Conservation (phyloP, 129 eudicot species). For the Pseudognaphalium luteoalbum region DNA sequence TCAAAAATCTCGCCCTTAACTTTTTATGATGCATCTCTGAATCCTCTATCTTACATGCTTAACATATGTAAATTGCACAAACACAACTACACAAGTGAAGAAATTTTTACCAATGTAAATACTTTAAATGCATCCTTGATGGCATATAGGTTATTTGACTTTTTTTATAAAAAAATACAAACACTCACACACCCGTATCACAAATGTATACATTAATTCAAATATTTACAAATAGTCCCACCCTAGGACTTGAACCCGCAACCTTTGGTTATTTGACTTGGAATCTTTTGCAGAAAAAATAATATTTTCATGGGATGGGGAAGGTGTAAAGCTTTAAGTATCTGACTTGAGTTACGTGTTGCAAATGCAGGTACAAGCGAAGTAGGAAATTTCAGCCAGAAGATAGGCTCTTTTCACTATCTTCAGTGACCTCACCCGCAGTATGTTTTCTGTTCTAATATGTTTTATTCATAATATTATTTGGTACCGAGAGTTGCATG, state of each 20-base stretch:
- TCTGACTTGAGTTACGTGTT: constrained; percentile 1
- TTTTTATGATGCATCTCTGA: background rate
- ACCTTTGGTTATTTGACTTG: background rate
- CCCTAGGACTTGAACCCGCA: no score
- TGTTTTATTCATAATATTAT: background rate
- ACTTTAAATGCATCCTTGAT: background rate
- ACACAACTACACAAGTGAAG: constrained; percentile 1
- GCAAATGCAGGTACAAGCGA: constrained; percentile 68
- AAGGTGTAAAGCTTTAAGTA: background rate
- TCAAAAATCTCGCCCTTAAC: constrained; percentile 17
- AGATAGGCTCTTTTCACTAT: constrained; percentile 88
- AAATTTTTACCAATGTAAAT: background rate
- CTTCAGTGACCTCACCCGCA: constrained; percentile 92
- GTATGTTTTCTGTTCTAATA: constrained; percentile 42
- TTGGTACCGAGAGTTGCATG: background rate
- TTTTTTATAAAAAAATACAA: no score
- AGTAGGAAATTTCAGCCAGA: constrained; percentile 95
- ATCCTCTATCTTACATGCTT: background rate
- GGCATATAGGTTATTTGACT: background rate
- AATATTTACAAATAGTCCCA: no score
- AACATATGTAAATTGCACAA: background rate
- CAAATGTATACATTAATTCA: no score
- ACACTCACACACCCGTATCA: no score
- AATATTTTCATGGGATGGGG: background rate
- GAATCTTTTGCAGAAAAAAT: background rate